Conservation (phyloP, 345 rosid species). For the Euphorbia pulcherrima region DNA sequence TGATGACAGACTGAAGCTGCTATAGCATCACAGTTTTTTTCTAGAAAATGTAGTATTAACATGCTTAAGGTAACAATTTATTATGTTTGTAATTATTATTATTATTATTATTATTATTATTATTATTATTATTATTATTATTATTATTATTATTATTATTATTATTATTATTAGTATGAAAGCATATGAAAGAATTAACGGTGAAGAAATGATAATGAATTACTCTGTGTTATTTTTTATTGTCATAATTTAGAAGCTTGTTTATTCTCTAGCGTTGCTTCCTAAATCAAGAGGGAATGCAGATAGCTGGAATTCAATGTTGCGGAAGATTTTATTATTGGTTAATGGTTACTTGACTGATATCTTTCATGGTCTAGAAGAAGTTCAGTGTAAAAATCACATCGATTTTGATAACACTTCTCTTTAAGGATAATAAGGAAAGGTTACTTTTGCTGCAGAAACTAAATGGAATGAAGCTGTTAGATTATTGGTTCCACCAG, state of each 20-base stretch:
- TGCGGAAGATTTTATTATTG: slow-evolving; percentile 63
- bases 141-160: too few species aligned
- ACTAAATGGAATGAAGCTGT: slow-evolving; percentile 51
- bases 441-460: slow-evolving; percentile 42
- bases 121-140: too few species aligned
- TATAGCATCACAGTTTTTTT: slow-evolving; percentile 59
- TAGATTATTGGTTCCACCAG: slow-evolving; percentile 62
- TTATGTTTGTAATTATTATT: background rate
- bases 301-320: slow-evolving; percentile 65
- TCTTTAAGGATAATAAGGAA: slow-evolving; percentile 6
- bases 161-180: too few species aligned
- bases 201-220: slow-evolving; percentile 14
- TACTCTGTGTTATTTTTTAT: slow-evolving; percentile 17
- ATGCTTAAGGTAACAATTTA: slow-evolving; percentile 51
- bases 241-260: slow-evolving; percentile 56
- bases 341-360: slow-evolving; percentile 57
- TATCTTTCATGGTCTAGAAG: slow-evolving; percentile 76
- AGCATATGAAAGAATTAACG: slow-evolving; percentile 7
- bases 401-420: slow-evolving; percentile 10
- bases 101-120: background rate
- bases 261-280: slow-evolving; percentile 69
- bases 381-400: slow-evolving; percentile 41
- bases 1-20: slow-evolving; percentile 54
- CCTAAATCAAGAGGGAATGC: slow-evolving; percentile 81
- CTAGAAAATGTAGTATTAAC: slow-evolving; percentile 48